Evolutionary conservation across 306 rosid genomes (phyloP).

Genomic region (Medicago arabica): DNA sequence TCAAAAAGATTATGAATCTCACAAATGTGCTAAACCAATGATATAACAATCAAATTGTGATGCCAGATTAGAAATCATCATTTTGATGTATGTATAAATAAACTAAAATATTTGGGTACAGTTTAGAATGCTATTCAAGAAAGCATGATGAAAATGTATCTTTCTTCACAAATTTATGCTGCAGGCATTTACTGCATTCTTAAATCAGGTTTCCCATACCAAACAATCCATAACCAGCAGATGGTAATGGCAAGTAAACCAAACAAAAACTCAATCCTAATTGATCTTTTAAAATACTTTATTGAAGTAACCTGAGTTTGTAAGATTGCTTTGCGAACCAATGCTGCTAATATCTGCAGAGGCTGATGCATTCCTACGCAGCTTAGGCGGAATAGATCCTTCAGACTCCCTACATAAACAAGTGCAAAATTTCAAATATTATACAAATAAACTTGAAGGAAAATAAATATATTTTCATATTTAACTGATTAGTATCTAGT

Average conservation of each 20-base stretch:
- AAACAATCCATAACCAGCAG: background rate
- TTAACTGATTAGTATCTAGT: slow-evolving; percentile 3
- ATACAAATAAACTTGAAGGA: slow-evolving; percentile 3
- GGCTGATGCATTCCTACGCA: slow-evolving; percentile 85
- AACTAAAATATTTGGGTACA: slow-evolving; percentile 1
- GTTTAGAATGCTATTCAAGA: slow-evolving; percentile 12
- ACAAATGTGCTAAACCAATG: slow-evolving; percentile 15
- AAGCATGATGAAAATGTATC: slow-evolving; percentile 7
- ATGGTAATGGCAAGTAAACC: slow-evolving; percentile 38
- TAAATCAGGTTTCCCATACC: slow-evolving; percentile 23
- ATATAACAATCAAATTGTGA: background rate
- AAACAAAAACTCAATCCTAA: slow-evolving; percentile 23
- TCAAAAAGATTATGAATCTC: slow-evolving; percentile 14
- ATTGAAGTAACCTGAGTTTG: slow-evolving; percentile 62
- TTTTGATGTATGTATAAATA: slow-evolving; percentile 23
- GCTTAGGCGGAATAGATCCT: slow-evolving; percentile 56
- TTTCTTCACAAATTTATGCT: background rate
- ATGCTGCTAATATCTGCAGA: slow-evolving; percentile 73
- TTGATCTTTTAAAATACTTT: slow-evolving; percentile 11
- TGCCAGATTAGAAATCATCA: slow-evolving; percentile 19
- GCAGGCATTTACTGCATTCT: slow-evolving; percentile 6
- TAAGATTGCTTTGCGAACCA: slow-evolving; percentile 50
- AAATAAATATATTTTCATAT: background rate
- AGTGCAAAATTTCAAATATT: slow-evolving; percentile 1
- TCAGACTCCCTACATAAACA: slow-evolving; percentile 56